Evolutionary conservation across 805 yeast species (phyloP).

Genomic region (Clavispora phyllophila): DNA sequence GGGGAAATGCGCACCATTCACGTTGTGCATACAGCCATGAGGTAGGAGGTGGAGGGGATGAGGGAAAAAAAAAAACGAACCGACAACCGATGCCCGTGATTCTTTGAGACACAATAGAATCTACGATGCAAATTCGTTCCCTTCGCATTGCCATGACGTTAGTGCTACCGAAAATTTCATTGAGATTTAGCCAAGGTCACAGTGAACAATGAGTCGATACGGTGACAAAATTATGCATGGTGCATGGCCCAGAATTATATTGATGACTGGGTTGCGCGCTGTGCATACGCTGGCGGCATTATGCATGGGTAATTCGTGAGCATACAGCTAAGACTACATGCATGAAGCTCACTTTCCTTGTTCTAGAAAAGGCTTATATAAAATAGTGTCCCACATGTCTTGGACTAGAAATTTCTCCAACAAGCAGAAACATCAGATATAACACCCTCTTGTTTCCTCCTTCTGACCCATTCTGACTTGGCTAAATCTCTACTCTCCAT

Average conservation of each 20-base stretch:
- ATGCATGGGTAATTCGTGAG: not conserved
- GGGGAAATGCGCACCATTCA: too few relatives aligned
- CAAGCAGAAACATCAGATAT: not conserved
- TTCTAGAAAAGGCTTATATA: not conserved
- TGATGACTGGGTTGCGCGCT: not conserved
- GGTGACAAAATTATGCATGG: not conserved
- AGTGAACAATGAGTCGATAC: not conserved
- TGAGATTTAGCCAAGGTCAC: not conserved
- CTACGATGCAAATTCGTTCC: too few relatives aligned
- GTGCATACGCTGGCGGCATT: not conserved
- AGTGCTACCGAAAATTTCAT: too few relatives aligned
- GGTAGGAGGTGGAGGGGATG: too few relatives aligned
- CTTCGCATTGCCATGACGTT: too few relatives aligned
- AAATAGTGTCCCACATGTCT: not conserved
- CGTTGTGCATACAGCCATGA: too few relatives aligned
- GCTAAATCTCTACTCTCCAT: too few relatives aligned
- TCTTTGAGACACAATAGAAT: too few relatives aligned
- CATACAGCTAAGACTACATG: not conserved
- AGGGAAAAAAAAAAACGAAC: too few relatives aligned
- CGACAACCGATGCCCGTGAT: too few relatives aligned
- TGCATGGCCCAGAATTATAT: not conserved
- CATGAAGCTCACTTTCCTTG: not conserved
- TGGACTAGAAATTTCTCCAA: not conserved
- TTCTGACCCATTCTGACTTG: not conserved
- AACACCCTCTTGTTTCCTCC: too few relatives aligned